Percentiles rank a stretch among this genome's conserved stretches.
These are phyloP conservation scores for Alliaria petiolata DNA, from an alignment of 345 rosid genomes.

Conservation along the genomic window DNA sequence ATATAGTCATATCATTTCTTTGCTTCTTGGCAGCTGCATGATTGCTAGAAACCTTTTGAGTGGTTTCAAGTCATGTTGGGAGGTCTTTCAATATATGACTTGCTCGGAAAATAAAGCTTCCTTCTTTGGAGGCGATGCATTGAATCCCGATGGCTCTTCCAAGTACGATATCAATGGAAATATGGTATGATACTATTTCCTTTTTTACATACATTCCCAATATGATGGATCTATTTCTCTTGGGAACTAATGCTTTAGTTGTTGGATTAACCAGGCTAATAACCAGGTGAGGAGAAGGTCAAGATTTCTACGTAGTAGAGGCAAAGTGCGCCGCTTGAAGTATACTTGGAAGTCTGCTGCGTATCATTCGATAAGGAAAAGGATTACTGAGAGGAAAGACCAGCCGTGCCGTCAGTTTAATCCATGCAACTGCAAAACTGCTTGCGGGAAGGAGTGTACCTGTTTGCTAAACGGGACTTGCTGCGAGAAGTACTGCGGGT, in stretches of 20 bases:
- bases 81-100: slow-evolving; percentile 84
- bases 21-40: slow-evolving; percentile 61
- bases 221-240: background rate
- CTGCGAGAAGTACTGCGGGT: slow-evolving; percentile 99
- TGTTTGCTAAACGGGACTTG: slow-evolving; percentile 94
- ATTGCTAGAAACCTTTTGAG: slow-evolving; percentile 89
- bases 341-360: slow-evolving; percentile 99
- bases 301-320: slow-evolving; percentile 87
- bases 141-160: slow-evolving; percentile 72
- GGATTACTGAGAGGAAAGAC: slow-evolving; percentile 88
- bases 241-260: slow-evolving; percentile 6
- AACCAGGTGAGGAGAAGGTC: slow-evolving; percentile 92
- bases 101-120: slow-evolving; percentile 58
- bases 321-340: slow-evolving; percentile 94
- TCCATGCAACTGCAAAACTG: slow-evolving; percentile 89
- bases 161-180: slow-evolving; percentile 76
- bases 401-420: slow-evolving; percentile 99
- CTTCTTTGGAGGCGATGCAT: slow-evolving; percentile 59
- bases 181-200: slow-evolving; percentile 44
- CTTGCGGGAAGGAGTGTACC: slow-evolving; percentile 92
- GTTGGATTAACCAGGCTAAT: slow-evolving; percentile 46
- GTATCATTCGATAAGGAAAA: slow-evolving; percentile 92
- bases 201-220: background rate
- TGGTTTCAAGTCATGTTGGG: slow-evolving; percentile 90
- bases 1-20: slow-evolving; percentile 4